Base-by-base conservation (phyloP, 2,329 filamentous ascomycete species). In the Apiospora marii region DNA sequence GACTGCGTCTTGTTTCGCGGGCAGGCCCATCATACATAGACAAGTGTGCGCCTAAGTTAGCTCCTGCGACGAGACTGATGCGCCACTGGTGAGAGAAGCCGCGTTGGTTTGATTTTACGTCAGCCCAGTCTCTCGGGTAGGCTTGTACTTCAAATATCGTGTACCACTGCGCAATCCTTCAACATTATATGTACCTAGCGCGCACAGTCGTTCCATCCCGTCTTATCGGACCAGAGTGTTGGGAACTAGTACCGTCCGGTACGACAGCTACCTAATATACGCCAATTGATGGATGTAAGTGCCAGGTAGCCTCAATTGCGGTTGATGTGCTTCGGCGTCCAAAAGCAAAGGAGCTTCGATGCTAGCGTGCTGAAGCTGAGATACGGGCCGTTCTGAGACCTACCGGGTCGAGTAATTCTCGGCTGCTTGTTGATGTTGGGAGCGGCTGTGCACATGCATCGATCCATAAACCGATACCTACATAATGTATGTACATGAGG, bases 311-410 rank as follows among this genome's bases (percentile, higher is more conserved):
- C 27, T 58, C 24, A 13, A 27, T 53, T 53, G 46, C 6, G n/a
- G n/a, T 49, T 8, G n/a, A 49, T 49, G 7, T 10, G 22, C 46
- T n/a, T n/a, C 46, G 46, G 46, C n/a, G 46, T 49, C 22, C 46
- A 49, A 49, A 49, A 49, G 46, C 46, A 49, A 46, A 48, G n/a
- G 46, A 49, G 46, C 46, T 49, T 49, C 6, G 6, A 12, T 49
- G 22, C 30, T 61, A 61, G 27, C 53, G 53, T 37, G 30, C 16
- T 61, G 30, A 10, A 37, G 53, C 53, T 61, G 53, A 58, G 51
- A 61, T 61, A 61, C 53, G 53, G 53, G 53, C 53, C 53, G 53
- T 22, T 61, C 53, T 61, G 53, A 34, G 53, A 61, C 53, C 53
- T 61, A 34, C 53, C 53, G 53, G 27, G 53, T 61, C 53, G 53